Percentiles rank a stretch among this genome's conserved stretches.
Conservation (phyloP, 2,329 filamentous ascomycete species). For the Pseudogymnoascus destructans region DNA sequence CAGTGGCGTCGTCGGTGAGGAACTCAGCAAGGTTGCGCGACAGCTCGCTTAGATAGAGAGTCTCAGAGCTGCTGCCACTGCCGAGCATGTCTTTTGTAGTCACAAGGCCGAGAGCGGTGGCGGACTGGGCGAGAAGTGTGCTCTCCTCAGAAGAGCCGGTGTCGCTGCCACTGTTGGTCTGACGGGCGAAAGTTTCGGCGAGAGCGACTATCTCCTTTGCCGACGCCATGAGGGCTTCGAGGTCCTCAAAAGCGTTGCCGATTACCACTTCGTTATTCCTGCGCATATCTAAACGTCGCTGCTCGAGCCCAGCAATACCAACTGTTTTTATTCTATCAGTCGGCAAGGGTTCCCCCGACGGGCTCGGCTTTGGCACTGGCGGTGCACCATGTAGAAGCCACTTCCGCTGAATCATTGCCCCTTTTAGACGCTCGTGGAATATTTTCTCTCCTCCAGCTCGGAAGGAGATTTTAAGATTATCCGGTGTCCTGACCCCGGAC, state of each 20-base stretch:
- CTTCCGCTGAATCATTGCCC: slow-evolving; percentile 80
- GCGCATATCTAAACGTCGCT: slow-evolving; percentile 67
- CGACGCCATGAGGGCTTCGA: slow-evolving; percentile 93
- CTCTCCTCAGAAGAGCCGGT: slow-evolving; percentile 56
- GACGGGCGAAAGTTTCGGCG: slow-evolving; percentile 72
- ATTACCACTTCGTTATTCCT: slow-evolving; percentile 92
- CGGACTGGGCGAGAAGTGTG: slow-evolving; percentile 66
- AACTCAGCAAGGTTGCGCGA: slow-evolving; percentile 79
- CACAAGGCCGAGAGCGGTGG: slow-evolving; percentile 72
- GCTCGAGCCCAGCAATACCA: slow-evolving; percentile 85
- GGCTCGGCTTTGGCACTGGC: slow-evolving; percentile 56
- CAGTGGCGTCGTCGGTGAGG: slow-evolving; percentile 69
- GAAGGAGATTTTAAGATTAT: slow-evolving; percentile 85
- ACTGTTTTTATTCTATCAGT: slow-evolving; percentile 47
- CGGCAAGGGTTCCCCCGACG: slow-evolving; percentile 18
- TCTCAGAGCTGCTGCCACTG: slow-evolving; percentile 59
- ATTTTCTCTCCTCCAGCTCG: slow-evolving; percentile 77
- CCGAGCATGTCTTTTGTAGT: slow-evolving; percentile 91
- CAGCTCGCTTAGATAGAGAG: slow-evolving; percentile 78
- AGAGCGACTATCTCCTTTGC: slow-evolving; percentile 92
- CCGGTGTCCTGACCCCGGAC: slow-evolving; percentile 42
- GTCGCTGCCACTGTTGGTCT: slow-evolving; percentile 42
- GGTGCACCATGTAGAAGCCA: slow-evolving; percentile 89
- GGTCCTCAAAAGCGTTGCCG: slow-evolving; percentile 85
- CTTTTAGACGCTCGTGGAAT: slow-evolving; percentile 80